A percentile compares a stretch with the other conserved stretches of the same genome.
phyloP scores from a whole-genome alignment of 1,139 yeast genomes.

The Yamadazyma taylorii region DNA sequence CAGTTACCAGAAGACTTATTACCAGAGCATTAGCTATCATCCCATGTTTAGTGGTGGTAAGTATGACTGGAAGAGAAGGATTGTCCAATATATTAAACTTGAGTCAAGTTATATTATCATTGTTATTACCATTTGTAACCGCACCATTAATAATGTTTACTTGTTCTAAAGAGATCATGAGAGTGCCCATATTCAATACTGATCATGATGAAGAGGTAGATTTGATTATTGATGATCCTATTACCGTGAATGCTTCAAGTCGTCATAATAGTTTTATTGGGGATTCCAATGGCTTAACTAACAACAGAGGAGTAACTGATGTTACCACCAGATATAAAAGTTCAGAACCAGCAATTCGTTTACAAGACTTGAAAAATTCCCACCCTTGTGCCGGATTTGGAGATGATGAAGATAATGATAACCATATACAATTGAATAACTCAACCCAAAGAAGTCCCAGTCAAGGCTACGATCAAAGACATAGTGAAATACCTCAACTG shows the following conservation, averaged over 20 bases:
- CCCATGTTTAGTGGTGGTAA: constrained; percentile 83
- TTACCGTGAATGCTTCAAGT: background rate
- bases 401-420: constrained; percentile 30
- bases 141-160: constrained; percentile 91
- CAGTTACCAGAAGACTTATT: constrained; percentile 79
- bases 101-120: constrained; percentile 83
- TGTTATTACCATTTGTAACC: constrained; percentile 83
- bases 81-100: constrained; percentile 76
- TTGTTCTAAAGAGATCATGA: constrained; percentile 71
- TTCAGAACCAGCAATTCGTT: constrained; percentile 43
- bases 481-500: constrained; percentile 2
- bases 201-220: constrained; percentile 31
- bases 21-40: constrained; percentile 84
- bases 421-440: background rate
- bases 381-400: constrained; percentile 51
- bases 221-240: constrained; percentile 22
- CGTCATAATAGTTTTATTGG: constrained; percentile 1
- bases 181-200: constrained; percentile 51
- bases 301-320: constrained; percentile 5
- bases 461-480: constrained; percentile 1
- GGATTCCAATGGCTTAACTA: background rate
- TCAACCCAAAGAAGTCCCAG: background rate
- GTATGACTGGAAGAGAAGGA: constrained; percentile 81
- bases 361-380: constrained; percentile 42
- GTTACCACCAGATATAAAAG: constrained; percentile 24